phyloP scores from a whole-genome alignment of 805 yeast genomes.

The Hanseniaspora lachancei region DNA sequence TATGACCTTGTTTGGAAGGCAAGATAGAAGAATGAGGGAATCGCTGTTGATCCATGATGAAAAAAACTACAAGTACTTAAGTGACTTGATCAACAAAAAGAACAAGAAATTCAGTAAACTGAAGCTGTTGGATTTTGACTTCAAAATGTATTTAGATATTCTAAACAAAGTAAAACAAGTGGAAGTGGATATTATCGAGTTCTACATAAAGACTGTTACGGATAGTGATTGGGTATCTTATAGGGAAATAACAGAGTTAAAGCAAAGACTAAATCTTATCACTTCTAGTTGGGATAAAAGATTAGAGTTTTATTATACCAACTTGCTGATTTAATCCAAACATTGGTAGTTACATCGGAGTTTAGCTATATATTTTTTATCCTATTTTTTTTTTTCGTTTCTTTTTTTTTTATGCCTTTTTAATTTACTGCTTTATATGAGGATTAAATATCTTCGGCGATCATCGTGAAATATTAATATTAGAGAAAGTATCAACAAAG shows the following conservation, averaged over 20 bases:
- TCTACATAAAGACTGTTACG: not conserved
- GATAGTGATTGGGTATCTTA: constrained; percentile 3
- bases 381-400: no score
- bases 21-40: constrained; percentile 10
- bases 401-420: no score
- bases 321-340: constrained; percentile 14
- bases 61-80: not conserved
- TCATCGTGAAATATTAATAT: no score
- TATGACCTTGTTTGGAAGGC: constrained; percentile 10
- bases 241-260: constrained; percentile 2
- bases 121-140: not conserved
- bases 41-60: constrained; percentile 6
- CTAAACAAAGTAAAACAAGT: not conserved
- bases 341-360: no score
- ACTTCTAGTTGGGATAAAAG: constrained; percentile 15
- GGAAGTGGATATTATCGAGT: not conserved
- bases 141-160: not conserved
- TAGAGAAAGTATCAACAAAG: no score
- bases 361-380: no score
- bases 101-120: not conserved
- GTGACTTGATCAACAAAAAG: not conserved
- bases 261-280: constrained; percentile 4
- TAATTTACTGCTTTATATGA: no score
- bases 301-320: constrained; percentile 18
- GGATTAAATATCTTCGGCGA: no score